A percentile compares a stretch with the other conserved stretches of the same genome.
Conservation (phyloP, 805 yeast genomes). For the Lachancea waltii region DNA sequence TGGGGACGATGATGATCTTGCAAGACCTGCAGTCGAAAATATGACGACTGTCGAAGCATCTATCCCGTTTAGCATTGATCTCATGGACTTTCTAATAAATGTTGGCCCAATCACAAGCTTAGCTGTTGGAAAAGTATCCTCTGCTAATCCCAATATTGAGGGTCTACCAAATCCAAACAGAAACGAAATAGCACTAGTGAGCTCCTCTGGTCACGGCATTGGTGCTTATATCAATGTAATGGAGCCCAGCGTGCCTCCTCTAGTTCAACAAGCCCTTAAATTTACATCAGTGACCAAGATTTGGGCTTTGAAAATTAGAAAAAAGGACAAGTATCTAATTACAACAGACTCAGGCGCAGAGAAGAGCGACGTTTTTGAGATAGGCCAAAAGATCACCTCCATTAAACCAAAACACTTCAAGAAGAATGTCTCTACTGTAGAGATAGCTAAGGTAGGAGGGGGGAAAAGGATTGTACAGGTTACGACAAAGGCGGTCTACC, state of each 20-base stretch:
- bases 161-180: constrained; percentile 65
- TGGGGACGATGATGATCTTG: constrained; percentile 20
- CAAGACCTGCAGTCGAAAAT: constrained; percentile 11
- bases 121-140: constrained; percentile 50
- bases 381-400: constrained; percentile 54
- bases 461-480: constrained; percentile 65
- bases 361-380: constrained; percentile 63
- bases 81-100: constrained; percentile 50
- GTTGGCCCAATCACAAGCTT: constrained; percentile 71
- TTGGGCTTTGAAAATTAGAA: constrained; percentile 54
- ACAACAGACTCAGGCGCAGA: constrained; percentile 62
- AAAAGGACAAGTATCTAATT: constrained; percentile 51
- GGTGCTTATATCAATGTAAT: constrained; percentile 54
- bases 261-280: constrained; percentile 57
- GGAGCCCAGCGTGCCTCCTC: constrained; percentile 63
- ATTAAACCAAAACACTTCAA: constrained; percentile 57
- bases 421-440: constrained; percentile 56
- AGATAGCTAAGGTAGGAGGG: constrained; percentile 52
- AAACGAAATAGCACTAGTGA: constrained; percentile 60
- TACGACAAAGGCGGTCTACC: constrained; percentile 54
- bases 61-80: constrained; percentile 36
- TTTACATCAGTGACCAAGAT: constrained; percentile 66
- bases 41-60: constrained; percentile 19
- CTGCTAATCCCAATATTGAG: constrained; percentile 47
- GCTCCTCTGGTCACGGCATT: constrained; percentile 57